Conservation (phyloP, 2,329 filamentous ascomycete species). For the Zymoseptoria brevis region DNA sequence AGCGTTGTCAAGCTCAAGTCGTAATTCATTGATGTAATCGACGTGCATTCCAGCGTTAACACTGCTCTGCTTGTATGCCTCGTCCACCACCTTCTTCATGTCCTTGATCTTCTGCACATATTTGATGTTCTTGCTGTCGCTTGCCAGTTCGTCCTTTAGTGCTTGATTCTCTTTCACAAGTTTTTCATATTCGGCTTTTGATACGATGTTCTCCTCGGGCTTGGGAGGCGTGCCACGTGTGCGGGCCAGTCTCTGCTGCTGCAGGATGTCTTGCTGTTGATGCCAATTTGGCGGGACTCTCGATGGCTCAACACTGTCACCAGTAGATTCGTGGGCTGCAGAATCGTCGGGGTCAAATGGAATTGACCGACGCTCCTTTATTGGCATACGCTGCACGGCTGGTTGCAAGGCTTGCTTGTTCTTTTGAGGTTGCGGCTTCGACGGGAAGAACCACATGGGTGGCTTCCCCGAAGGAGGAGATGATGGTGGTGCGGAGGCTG, state of each 20-base stretch:
- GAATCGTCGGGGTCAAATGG: constrained; percentile 22
- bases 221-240: constrained; percentile 2
- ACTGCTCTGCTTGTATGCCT: constrained; percentile 24
- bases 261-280: constrained; percentile 22
- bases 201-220: neutral
- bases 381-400: constrained; percentile 24
- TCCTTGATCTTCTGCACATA: constrained; percentile 21
- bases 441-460: neutral
- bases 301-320: constrained; percentile 13
- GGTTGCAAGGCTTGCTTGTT: constrained; percentile 13
- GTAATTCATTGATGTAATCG: constrained; percentile 17
- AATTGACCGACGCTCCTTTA: constrained; percentile 8
- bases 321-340: constrained; percentile 26
- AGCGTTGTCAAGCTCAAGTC: constrained; percentile 16
- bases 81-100: constrained; percentile 20
- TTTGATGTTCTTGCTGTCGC: neutral
- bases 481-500: neutral
- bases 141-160: neutral
- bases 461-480: neutral
- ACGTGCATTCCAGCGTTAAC: constrained; percentile 22
- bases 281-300: constrained; percentile 21
- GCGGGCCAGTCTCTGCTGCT: constrained; percentile 23
- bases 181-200: neutral
- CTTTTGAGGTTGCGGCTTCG: neutral
- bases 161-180: neutral